Conservation (phyloP, 1,139 yeast species). For the Blastobotrys niveus region DNA sequence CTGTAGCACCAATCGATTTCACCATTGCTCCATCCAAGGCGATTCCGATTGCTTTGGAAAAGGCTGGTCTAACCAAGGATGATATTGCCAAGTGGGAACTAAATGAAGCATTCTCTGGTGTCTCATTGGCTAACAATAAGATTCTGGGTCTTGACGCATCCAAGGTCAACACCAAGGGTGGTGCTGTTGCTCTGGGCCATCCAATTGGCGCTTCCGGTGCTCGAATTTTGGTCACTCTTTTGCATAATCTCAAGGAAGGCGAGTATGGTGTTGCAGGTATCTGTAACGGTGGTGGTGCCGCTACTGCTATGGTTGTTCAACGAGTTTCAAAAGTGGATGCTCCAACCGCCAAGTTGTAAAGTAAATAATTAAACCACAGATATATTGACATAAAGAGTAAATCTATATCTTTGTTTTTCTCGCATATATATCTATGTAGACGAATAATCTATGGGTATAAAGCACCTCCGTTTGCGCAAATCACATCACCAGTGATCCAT, state of each 20-base stretch:
- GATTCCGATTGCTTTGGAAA: constrained; percentile 70
- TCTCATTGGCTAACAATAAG: constrained; percentile 78
- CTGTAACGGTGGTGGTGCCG: constrained; percentile 98
- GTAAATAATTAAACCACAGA: not conserved
- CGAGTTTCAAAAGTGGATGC: constrained; percentile 32
- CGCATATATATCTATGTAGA: not conserved
- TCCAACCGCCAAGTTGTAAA: constrained; percentile 5
- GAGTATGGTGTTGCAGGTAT: constrained; percentile 88
- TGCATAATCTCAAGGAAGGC: constrained; percentile 72
- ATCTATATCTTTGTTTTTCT: not conserved
- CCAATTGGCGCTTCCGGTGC: constrained; percentile 97
- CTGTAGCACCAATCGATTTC: constrained; percentile 83
- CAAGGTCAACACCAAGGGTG: constrained; percentile 86
- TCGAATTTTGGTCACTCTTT: constrained; percentile 75
- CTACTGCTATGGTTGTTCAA: constrained; percentile 70
- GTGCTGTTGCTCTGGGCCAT: constrained; percentile 94
- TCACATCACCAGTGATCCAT: constrained; percentile 13
- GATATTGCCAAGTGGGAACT: constrained; percentile 68
- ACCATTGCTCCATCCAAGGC: constrained; percentile 91
- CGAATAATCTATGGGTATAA: not conserved
- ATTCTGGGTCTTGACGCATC: constrained; percentile 56
- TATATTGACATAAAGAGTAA: not conserved
- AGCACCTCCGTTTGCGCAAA: constrained; percentile 15
- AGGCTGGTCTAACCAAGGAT: constrained; percentile 48
- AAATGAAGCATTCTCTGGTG: constrained; percentile 92